Evolutionary conservation across 176 grass and related monocot genomes (phyloP), one percentile per base, ranked within the genome.

Genomic region (Bonia amplexicaulis): DNA sequence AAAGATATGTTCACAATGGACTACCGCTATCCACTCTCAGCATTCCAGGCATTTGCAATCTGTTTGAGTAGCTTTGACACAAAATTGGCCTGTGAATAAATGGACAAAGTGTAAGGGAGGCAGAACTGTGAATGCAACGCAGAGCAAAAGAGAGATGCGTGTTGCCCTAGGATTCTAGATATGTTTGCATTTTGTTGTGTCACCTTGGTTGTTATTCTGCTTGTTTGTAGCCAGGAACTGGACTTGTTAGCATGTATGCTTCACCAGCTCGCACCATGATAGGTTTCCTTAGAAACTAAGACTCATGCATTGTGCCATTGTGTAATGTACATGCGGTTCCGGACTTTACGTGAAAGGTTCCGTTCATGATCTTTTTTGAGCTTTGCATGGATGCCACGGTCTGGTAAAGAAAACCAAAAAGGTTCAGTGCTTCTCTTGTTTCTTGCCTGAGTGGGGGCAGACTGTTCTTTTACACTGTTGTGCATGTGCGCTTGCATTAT

Each of bases 1-100:
- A 96, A 94, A 55, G 97, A 99, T 61, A 99, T 96, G 97, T 99
- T 99, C 87, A 99, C 97, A 0, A 99, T 99, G 97, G 97, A 99
- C 78, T 99, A 99, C 74, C 88, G 93, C 46, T 96, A 99, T 25
- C 97, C 97, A 0, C 85, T 99, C 11, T 94, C 92, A 0, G 93
- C 97, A 7, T 99, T 96, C 88, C 97, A 99, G 81, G 93, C 97
- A 8, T 99, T 99, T 14, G 92, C 97, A 0, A 96, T 99, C 77
- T 99, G 93, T 70, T 84, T 99, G 82, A 99, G 97, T 82, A 99
- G 97, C 85, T 99, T 99, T 5, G 97, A 99, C 91, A 99, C 97
- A 39, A 99, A 99, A 59, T 22, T 99, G 79, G 97, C 97, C 62
- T 99, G 97, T 67, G 97, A 99, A 90, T 99, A 92, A 74, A 77